Base-by-base conservation (phyloP, 2,329 filamentous ascomycete species). In the Aspergillus sp. region DNA sequence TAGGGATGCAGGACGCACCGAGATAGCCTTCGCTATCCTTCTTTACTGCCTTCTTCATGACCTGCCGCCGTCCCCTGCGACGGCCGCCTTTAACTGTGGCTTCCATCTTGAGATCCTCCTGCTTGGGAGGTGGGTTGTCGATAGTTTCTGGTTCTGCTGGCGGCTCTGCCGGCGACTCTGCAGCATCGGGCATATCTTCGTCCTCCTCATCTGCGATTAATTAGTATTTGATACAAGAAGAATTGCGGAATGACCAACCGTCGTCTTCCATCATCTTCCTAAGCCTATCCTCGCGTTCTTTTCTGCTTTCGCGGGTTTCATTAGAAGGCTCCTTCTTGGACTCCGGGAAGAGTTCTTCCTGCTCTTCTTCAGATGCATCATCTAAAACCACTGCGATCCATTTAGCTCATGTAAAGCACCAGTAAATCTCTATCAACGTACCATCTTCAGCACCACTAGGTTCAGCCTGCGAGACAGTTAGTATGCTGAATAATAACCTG, bases 1-100 rank as follows among this genome's bases (percentile, higher is more conserved):
- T n/a, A 49, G 49, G 12, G 11, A 21, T 6, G 24, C n/a, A 19
- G 33, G 49, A 76, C 86, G 74, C 80, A 93, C 90, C 90, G 59
- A 97, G 83, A 73, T 96, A 97, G 6, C 93, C 93, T 63, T 96
- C 89, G 50, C 93, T 91, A 64, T 97, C 93, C 72, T 92, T 88
- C 55, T 89, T 84, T 45, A 89, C 92, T 79, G 89, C 90, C 81
- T 96, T 96, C 77, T 90, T 92, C 85, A 90, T 91, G 7, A 97
- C 85, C 66, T 88, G 86, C 64, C 93, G 84, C 71, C 85, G 88
- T 33, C 91, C 91, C 62, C 92, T 85, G 58, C 90, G 83, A 40
- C 91, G 84, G 0, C 89, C 90, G 56, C 83, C 85, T 59, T 80
- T 75, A 2, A 82, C 75, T 1, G 81, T 83, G 6, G 88, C 76